Percentiles rank a stretch among this genome's conserved stretches.
Conservation (phyloP, 2,329 filamentous ascomycete species). For the Colletotrichum sidae region DNA sequence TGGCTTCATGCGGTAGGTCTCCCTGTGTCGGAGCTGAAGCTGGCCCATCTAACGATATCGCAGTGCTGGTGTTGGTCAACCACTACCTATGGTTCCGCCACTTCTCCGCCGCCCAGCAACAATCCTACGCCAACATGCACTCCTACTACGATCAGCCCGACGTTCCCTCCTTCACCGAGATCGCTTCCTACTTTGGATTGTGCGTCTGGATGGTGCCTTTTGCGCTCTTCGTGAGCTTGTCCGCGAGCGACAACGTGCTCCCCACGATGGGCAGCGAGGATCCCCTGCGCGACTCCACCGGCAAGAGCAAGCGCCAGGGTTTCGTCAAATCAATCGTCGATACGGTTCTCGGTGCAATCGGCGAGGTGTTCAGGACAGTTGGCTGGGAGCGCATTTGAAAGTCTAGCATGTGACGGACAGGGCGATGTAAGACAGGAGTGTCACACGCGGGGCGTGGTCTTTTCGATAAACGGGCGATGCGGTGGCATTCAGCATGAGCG, state of each 20-base stretch:
- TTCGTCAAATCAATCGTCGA: slow-evolving; percentile 76
- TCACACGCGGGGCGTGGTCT: slow-evolving; percentile 15
- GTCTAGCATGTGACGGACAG: neutral
- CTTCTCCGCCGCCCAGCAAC: slow-evolving; percentile 76
- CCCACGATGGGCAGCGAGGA: slow-evolving; percentile 88
- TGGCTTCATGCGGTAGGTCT: slow-evolving; percentile 80
- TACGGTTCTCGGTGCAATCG: slow-evolving; percentile 64
- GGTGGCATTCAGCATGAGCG: neutral
- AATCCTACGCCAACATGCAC: slow-evolving; percentile 66
- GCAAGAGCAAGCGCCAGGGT: slow-evolving; percentile 67
- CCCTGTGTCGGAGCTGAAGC: neutral
- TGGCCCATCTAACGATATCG: too few species aligned
- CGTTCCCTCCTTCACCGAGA: slow-evolving; percentile 89
- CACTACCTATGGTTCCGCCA: slow-evolving; percentile 97
- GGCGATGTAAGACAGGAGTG: neutral
- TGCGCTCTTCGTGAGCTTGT: slow-evolving; percentile 92
- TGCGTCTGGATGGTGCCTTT: slow-evolving; percentile 98
- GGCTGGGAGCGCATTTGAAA: slow-evolving; percentile 37
- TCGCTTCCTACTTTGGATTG: slow-evolving; percentile 94
- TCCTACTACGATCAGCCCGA: slow-evolving; percentile 72
- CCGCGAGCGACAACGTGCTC: slow-evolving; percentile 93
- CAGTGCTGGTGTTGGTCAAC: slow-evolving; percentile 85
- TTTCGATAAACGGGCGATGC: neutral
- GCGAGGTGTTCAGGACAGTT: slow-evolving; percentile 49
- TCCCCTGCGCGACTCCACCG: slow-evolving; percentile 58